These are phyloP conservation scores for Stentor coeruleus DNA, from an alignment of 73 alveolate genomes.

Conservation along the genomic window DNA sequence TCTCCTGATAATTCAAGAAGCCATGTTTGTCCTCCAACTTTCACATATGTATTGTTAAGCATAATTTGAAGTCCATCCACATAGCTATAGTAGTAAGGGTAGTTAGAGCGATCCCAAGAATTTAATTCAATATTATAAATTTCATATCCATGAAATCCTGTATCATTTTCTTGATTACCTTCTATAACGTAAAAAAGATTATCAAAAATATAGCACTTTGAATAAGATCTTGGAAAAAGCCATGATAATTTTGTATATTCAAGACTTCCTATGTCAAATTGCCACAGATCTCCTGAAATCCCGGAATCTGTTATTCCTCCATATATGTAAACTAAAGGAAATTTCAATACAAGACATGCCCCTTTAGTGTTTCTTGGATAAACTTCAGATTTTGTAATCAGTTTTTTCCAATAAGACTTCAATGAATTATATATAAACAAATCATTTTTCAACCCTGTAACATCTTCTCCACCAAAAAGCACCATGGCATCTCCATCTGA, in stretches of 20 bases:
- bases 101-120: too few species aligned
- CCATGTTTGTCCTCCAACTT: too few species aligned
- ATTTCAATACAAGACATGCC: neutral
- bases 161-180: too few species aligned
- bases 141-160: too few species aligned
- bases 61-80: too few species aligned
- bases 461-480: neutral
- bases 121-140: too few species aligned
- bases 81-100: too few species aligned
- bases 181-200: too few species aligned
- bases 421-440: neutral
- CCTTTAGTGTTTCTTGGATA: neutral
- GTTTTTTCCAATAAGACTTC: neutral
- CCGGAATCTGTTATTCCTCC: constrained; percentile 21
- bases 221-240: too few species aligned
- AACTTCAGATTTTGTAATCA: neutral
- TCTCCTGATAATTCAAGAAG: too few species aligned
- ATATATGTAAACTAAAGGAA: neutral
- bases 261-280: constrained; percentile 10
- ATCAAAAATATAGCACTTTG: too few species aligned
- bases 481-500: neutral
- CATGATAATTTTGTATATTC: neutral
- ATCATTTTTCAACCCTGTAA: neutral
- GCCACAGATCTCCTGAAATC: neutral
- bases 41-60: too few species aligned